phyloP scores from a whole-genome alignment of 805 yeast genomes.

The Monosporozyma servazzii region DNA sequence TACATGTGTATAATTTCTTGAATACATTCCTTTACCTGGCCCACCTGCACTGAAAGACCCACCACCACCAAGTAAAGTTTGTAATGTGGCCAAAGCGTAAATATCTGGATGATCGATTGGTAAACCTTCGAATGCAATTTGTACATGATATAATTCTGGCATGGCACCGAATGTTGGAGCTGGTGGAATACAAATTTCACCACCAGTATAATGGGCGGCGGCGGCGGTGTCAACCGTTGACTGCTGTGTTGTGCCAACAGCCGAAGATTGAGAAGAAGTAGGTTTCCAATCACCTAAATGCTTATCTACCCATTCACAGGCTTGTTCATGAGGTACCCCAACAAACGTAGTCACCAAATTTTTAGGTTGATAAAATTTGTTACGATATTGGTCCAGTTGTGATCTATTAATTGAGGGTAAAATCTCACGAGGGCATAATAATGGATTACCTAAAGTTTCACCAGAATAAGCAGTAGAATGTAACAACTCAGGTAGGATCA shows the following conservation, averaged over 20 bases:
- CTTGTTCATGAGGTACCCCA: constrained; percentile 67
- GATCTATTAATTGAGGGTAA: constrained; percentile 45
- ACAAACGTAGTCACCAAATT: constrained; percentile 78
- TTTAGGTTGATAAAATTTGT: constrained; percentile 64
- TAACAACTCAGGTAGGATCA: constrained; percentile 80
- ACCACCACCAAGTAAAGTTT: constrained; percentile 90
- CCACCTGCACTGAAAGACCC: constrained; percentile 98
- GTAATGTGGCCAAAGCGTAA: constrained; percentile 83
- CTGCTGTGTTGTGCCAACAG: constrained; percentile 1
- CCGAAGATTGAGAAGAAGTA: constrained; percentile 16
- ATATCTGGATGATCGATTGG: constrained; percentile 78
- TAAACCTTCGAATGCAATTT: constrained; percentile 80
- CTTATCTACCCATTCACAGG: constrained; percentile 52
- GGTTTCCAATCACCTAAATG: constrained; percentile 55
- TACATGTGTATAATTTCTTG: constrained; percentile 84
- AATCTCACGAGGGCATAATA: constrained; percentile 68
- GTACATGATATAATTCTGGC: constrained; percentile 77
- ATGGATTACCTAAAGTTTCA: constrained; percentile 76
- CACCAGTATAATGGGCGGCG: constrained; percentile 49
- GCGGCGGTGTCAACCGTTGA: too few species aligned
- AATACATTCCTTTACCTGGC: constrained; percentile 98
- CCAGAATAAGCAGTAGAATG: constrained; percentile 71
- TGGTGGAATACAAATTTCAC: constrained; percentile 46
- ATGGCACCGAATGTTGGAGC: constrained; percentile 51
- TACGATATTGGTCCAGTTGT: constrained; percentile 52